phyloP scores from a whole-genome alignment of 306 rosid genomes.

The Elaeagnus macrophylla region DNA sequence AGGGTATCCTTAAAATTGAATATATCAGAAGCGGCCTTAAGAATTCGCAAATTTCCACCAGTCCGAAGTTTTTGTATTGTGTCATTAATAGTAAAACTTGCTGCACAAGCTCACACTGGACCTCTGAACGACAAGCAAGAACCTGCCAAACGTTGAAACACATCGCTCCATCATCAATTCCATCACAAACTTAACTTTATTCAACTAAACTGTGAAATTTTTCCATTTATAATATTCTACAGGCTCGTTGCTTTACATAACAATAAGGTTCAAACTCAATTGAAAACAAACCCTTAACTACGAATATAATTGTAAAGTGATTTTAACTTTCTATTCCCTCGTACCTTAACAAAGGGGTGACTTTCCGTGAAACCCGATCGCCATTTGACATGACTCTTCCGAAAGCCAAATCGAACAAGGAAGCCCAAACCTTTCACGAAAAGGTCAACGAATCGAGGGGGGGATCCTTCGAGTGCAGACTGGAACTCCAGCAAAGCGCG shows the following conservation, averaged over 20 bases:
- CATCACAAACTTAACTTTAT: neutral
- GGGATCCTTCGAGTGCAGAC: slow-evolving; percentile 65
- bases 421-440: slow-evolving; percentile 77
- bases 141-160: slow-evolving; percentile 40
- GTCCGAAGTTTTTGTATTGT: slow-evolving; percentile 46
- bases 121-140: slow-evolving; percentile 55
- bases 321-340: neutral
- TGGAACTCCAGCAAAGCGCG: slow-evolving; percentile 66
- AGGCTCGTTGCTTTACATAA: too few species aligned
- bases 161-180: slow-evolving; percentile 9
- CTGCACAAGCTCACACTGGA: slow-evolving; percentile 67
- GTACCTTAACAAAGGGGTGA: slow-evolving; percentile 76
- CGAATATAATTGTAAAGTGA: too few species aligned
- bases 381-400: slow-evolving; percentile 36
- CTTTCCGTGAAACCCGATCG: slow-evolving; percentile 26
- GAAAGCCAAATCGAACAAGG: slow-evolving; percentile 54
- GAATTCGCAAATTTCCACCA: slow-evolving; percentile 59
- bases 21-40: slow-evolving; percentile 56
- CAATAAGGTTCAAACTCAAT: too few species aligned
- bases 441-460: slow-evolving; percentile 36
- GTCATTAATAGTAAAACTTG: slow-evolving; percentile 61
- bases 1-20: slow-evolving; percentile 45
- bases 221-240: too few species aligned
- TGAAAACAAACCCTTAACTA: too few species aligned
- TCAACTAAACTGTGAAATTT: neutral